These are phyloP conservation scores for Monocercomonoides exilis DNA, from an alignment of 78 protist species.

Conservation along the genomic window DNA sequence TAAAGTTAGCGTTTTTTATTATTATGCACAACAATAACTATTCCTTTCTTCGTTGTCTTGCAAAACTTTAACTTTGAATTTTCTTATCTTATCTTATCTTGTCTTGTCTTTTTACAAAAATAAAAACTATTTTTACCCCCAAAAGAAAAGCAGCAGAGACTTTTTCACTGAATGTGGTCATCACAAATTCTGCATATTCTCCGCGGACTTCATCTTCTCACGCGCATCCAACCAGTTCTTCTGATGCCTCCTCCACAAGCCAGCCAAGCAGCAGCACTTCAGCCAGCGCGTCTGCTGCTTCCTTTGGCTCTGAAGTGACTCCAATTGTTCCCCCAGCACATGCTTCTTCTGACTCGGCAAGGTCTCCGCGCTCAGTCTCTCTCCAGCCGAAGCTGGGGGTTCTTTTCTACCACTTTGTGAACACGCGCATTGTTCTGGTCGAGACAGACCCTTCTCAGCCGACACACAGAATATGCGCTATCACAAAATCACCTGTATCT, in stretches of 20 bases:
- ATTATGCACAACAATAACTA: no score
- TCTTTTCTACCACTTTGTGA: background rate
- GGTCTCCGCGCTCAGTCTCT: background rate
- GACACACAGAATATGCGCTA: background rate
- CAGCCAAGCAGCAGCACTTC: background rate
- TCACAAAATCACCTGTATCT: background rate
- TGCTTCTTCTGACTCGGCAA: background rate
- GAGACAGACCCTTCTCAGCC: no score
- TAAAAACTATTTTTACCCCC: background rate
- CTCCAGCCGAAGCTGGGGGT: background rate
- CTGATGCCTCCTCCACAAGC: background rate
- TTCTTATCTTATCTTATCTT: background rate
- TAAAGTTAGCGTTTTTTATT: no score
- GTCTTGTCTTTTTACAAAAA: no score
- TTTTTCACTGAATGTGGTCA: background rate
- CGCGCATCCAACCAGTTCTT: background rate
- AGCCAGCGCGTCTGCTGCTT: background rate
- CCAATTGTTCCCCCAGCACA: background rate
- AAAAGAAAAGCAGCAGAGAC: background rate
- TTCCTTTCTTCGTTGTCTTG: no score
- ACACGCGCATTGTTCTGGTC: background rate
- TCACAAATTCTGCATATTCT: background rate
- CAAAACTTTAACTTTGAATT: background rate
- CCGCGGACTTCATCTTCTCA: slow-evolving; percentile 1
- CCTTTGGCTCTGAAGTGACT: background rate